Evolutionary conservation across 2,329 filamentous ascomycete species (phyloP), one percentile per base, ranked within the genome.

Genomic region (Aspergillus caelatus): DNA sequence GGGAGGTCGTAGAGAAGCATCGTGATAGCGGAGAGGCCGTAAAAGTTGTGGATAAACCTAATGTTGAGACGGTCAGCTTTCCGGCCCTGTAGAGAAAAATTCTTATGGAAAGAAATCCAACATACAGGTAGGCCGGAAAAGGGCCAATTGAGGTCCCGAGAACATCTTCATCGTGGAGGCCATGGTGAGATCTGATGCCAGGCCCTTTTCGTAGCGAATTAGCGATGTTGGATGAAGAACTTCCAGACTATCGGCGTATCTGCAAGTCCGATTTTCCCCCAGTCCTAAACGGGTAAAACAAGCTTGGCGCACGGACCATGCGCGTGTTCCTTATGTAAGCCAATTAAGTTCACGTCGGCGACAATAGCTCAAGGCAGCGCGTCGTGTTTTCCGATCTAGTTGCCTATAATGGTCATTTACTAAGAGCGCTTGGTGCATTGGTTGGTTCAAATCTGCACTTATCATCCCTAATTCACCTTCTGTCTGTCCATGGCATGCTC

Each of bases 1-100:
- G 81, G 67, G 73, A 84, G 65, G 91, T 91, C 36, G 89, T 91
- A 45, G 92, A 92, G 80, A 97, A 96, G 65, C 86, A 81, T 75
- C 91, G 86, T 67, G 77, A 79, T 72, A 82, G 78, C 66, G 81
- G 74, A 71, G 75, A 69, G 65, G 70, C 61, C 57, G 69, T 66
- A 60, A 72, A 68, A 48, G 70, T 68, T 59, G 69, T 65, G 50
- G 73, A 70, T 53, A 77, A 61, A 65, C 70, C 74, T 76, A 62
- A 62, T 30, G 59, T 58, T 39, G 41, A 43, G 41, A 50, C 55
- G 52, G 70, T 77, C 61, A 73, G 70, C 67, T 66, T 26, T 32
- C 41, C 28, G 34, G 30, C 8, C 26, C 10, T 52, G 41, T 34
- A 54, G 36, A 11, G 41, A 28, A 64, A 64, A 65, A 63, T 52